Evolutionary conservation across 1,139 yeast genomes (phyloP).

Genomic region (Zygosaccharomyces sapae): DNA sequence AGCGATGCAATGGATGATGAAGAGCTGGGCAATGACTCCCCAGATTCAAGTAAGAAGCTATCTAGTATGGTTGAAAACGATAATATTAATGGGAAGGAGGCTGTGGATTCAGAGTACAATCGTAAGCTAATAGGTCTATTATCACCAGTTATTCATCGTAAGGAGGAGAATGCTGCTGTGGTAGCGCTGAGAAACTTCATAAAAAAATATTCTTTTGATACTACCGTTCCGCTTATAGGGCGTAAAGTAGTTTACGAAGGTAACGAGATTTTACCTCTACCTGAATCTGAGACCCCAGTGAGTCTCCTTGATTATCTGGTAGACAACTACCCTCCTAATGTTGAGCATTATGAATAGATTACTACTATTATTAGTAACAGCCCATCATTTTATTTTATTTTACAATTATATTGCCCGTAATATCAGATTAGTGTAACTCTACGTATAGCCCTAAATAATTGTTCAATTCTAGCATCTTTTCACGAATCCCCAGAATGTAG

Average conservation of each 20-base stretch:
- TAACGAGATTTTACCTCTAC: conserved; percentile 26
- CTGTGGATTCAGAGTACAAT: conserved; percentile 19
- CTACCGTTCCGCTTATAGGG: conserved; percentile 24
- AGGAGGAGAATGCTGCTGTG: conserved; percentile 25
- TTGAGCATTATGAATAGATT: conserved; percentile 5
- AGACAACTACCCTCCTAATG: conserved; percentile 14
- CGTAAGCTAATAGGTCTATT: conserved; percentile 22
- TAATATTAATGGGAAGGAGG: background rate
- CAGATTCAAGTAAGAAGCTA: conserved; percentile 5
- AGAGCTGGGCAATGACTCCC: background rate
- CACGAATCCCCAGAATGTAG: conserved; percentile 26
- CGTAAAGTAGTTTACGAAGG: conserved; percentile 26
- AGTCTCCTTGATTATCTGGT: conserved; percentile 20
- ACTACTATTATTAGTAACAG: background rate
- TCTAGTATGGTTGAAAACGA: background rate
- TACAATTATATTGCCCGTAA: background rate
- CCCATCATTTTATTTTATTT: background rate
- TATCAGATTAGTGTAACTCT: conserved; percentile 3
- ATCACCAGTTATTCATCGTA: conserved; percentile 20
- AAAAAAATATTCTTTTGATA: conserved; percentile 24
- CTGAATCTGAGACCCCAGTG: conserved; percentile 19
- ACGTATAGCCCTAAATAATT: conserved; percentile 9
- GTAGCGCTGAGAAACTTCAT: conserved; percentile 27
- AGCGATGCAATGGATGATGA: conserved; percentile 4
- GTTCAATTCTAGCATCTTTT: conserved; percentile 19